These are phyloP conservation scores for Pezicula neosporulosa DNA, from an alignment of 2,329 filamentous ascomycete species.

Conservation along the genomic window DNA sequence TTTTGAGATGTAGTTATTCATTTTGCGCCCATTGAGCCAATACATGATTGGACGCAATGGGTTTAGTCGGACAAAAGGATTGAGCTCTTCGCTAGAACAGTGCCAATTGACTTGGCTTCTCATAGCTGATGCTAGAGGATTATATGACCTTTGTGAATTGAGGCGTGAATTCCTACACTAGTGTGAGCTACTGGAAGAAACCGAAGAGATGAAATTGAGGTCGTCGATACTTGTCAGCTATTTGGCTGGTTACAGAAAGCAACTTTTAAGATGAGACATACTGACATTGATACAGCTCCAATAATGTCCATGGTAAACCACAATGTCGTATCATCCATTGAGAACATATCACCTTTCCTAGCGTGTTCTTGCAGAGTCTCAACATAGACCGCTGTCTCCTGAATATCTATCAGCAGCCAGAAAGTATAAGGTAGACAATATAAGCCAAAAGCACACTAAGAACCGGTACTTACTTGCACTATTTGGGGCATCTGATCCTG, in stretches of 20 bases:
- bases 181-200: not conserved
- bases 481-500: conserved; percentile 13
- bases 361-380: conserved; percentile 14
- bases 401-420: not conserved
- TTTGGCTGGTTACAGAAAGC: too few relatives aligned
- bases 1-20: conserved; percentile 12
- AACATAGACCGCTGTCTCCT: conserved; percentile 13
- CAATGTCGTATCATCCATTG: conserved; percentile 13
- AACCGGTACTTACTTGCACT: conserved; percentile 12
- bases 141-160: conserved; percentile 10
- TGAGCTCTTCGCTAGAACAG: not conserved
- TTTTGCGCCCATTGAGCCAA: conserved; percentile 7
- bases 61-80: conserved; percentile 8
- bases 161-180: not conserved
- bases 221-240: too few relatives aligned
- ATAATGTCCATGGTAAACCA: conserved; percentile 21
- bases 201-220: not conserved
- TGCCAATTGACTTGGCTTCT: conserved; percentile 5
- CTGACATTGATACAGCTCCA: conserved; percentile 10
- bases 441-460: conserved; percentile 6
- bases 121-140: conserved; percentile 11
- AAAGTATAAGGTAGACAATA: not conserved
- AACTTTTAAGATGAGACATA: not conserved
- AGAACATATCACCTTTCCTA: conserved; percentile 13
- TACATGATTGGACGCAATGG: conserved; percentile 1